These are phyloP conservation scores for Sclerotinia borealis DNA, from an alignment of 2,329 filamentous ascomycete genomes.

Conservation along the genomic window DNA sequence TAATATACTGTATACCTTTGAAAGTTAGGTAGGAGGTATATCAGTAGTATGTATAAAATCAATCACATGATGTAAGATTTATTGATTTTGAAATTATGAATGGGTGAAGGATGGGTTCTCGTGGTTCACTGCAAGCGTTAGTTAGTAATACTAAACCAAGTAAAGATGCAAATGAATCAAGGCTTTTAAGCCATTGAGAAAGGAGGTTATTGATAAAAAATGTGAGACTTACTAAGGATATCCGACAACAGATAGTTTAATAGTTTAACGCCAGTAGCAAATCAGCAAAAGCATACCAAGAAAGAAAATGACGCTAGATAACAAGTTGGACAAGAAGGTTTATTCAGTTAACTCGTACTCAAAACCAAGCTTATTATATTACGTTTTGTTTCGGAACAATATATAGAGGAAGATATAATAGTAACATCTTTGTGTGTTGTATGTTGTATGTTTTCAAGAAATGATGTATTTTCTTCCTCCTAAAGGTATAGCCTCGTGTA, in stretches of 20 bases:
- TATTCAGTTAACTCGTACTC: no score
- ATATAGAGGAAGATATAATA: background rate
- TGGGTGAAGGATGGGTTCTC: background rate
- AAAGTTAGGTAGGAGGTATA: no score
- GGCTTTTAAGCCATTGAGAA: background rate
- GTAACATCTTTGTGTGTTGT: background rate
- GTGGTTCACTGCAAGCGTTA: background rate
- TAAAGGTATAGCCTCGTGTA: background rate
- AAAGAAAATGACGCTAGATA: background rate
- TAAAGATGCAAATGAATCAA: background rate
- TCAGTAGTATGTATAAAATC: no score
- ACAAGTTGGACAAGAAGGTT: background rate
- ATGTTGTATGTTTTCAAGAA: background rate
- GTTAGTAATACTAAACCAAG: background rate
- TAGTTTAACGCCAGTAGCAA: background rate
- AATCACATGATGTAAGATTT: background rate
- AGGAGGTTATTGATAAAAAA: slow-evolving; percentile 1
- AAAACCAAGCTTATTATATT: background rate
- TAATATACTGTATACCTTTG: no score
- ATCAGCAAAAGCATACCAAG: background rate
- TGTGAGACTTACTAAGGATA: background rate
- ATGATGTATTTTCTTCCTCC: no score
- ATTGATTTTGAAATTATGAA: background rate
- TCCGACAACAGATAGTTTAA: no score
- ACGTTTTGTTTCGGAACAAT: background rate